Percentiles rank a stretch among this genome's conserved stretches.
Evolutionary conservation across 129 eudicot species (phyloP).

Genomic region (Chrysanthemum seticuspe): DNA sequence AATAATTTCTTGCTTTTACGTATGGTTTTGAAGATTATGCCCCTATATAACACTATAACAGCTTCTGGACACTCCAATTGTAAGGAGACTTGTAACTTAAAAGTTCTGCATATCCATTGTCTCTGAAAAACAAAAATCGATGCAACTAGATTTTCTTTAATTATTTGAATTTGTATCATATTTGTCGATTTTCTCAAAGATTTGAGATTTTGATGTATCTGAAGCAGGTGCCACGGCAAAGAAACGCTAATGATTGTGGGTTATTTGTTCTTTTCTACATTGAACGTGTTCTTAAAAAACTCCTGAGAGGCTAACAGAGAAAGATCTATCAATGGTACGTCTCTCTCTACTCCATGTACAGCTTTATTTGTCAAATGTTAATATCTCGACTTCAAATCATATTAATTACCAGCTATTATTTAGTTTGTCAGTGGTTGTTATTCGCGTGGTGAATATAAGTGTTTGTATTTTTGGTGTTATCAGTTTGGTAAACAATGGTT

Average conservation of each 20-base stretch:
- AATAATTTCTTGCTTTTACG: background rate
- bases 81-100: too few relatives aligned
- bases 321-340: constrained; percentile 48
- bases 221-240: constrained; percentile 75
- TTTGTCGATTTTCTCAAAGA: background rate
- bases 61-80: too few relatives aligned
- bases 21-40: background rate
- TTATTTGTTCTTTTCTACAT: constrained; percentile 76
- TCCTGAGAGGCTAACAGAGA: constrained; percentile 58
- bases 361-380: background rate
- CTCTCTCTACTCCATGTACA: background rate
- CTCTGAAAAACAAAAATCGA: too few relatives aligned
- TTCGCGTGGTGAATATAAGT: background rate
- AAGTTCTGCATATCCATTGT: too few relatives aligned
- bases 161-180: too few relatives aligned
- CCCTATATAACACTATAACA: too few relatives aligned
- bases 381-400: background rate
- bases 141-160: too few relatives aligned
- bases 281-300: constrained; percentile 68
- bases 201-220: background rate
- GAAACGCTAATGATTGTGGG: constrained; percentile 76
- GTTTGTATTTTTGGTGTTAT: constrained; percentile 21
- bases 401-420: background rate
- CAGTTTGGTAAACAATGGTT: constrained; percentile 85
- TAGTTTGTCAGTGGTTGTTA: background rate